These are phyloP conservation scores for Raphanus raphanistrum DNA, from an alignment of 345 rosid species.

Conservation along the genomic window DNA sequence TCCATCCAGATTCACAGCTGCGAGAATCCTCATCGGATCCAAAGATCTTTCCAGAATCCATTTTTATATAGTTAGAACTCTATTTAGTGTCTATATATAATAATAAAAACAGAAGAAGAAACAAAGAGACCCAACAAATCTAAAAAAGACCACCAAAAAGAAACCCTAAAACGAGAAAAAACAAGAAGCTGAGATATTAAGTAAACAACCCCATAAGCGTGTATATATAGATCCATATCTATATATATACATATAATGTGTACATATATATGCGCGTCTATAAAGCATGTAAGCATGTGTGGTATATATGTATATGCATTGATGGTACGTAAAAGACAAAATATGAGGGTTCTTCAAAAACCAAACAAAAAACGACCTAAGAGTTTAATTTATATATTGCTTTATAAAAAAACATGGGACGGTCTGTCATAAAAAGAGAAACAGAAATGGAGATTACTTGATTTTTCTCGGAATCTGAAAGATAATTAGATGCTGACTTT, in stretches of 20 bases:
- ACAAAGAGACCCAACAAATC: conserved; percentile 25
- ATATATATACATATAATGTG: background rate
- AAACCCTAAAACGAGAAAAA: conserved; percentile 37
- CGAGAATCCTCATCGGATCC: conserved; percentile 45
- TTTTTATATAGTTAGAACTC: conserved; percentile 23
- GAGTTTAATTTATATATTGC: background rate
- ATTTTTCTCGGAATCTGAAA: conserved; percentile 1
- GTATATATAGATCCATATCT: background rate
- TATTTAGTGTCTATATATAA: background rate
- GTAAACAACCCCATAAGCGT: conserved; percentile 31
- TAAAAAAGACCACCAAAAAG: conserved; percentile 8
- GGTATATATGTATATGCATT: conserved; percentile 8
- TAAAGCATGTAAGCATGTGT: conserved; percentile 14
- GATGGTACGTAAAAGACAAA: conserved; percentile 25
- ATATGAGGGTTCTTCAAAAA: conserved; percentile 5
- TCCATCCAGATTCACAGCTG: conserved; percentile 69
- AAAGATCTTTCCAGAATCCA: conserved; percentile 48
- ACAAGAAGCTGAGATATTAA: conserved; percentile 30
- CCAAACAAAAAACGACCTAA: background rate
- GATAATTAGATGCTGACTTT: conserved; percentile 33
- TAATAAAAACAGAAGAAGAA: conserved; percentile 6
- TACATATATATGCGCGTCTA: background rate
- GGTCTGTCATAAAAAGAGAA: background rate
- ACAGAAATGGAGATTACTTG: background rate
- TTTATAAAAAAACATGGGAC: background rate